Conservation (phyloP, 106 monocot genomes). For the Dactylorhiza incarnata region DNA sequence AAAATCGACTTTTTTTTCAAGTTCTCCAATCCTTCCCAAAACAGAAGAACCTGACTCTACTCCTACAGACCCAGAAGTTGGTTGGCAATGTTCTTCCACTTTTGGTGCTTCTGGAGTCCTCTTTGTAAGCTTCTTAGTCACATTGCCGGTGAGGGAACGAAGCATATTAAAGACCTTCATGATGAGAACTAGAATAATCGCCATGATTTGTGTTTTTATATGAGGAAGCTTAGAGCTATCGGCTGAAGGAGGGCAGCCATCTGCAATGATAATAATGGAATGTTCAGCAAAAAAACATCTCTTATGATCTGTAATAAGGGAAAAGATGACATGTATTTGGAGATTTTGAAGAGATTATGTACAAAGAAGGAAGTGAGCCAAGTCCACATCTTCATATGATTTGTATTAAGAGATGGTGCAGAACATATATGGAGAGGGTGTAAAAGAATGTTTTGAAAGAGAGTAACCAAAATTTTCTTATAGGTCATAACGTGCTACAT, state of each 20-base stretch:
- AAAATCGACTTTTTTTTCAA: slow-evolving; percentile 59
- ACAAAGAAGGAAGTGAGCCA: too few species aligned
- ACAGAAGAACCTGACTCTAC: slow-evolving; percentile 34
- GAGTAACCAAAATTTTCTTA: too few species aligned
- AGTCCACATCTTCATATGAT: too few species aligned
- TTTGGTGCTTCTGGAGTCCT: slow-evolving; percentile 6
- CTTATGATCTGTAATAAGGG: too few species aligned
- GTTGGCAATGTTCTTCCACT: slow-evolving; percentile 37
- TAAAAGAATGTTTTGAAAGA: too few species aligned
- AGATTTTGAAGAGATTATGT: too few species aligned
- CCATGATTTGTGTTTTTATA: background rate
- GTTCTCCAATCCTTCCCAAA: slow-evolving; percentile 49
- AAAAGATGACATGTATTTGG: too few species aligned
- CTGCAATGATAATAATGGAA: background rate
- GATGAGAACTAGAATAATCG: background rate
- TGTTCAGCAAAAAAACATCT: background rate
- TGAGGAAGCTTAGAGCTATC: background rate
- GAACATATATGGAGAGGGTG: too few species aligned
- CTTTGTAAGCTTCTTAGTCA: background rate
- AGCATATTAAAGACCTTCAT: background rate
- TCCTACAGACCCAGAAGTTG: slow-evolving; percentile 31
- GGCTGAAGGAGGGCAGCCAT: background rate
- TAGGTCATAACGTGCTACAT: too few species aligned
- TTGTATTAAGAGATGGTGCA: too few species aligned
- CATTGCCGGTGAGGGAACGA: background rate